phyloP scores from a whole-genome alignment of 2,329 filamentous ascomycete species.

The Fusarium tjaetaba region DNA sequence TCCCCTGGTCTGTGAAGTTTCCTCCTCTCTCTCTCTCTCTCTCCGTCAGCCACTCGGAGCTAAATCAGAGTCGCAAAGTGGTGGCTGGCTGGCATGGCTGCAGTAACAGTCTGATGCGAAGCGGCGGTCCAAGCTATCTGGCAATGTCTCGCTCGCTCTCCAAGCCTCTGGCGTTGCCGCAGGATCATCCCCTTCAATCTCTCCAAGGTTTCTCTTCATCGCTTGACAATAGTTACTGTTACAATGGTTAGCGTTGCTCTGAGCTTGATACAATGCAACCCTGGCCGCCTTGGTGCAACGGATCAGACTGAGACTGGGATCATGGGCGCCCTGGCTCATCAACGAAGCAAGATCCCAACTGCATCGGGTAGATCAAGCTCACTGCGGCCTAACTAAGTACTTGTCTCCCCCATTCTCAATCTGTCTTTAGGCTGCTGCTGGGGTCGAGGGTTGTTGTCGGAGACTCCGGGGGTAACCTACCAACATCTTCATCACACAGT shows the following conservation, averaged over 20 bases:
- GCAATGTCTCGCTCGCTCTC: neutral
- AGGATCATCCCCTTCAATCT: conserved; percentile 36
- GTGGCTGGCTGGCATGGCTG: conserved; percentile 30
- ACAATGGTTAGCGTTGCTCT: conserved; percentile 41
- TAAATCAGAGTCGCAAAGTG: conserved; percentile 27
- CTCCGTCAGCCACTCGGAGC: conserved; percentile 23
- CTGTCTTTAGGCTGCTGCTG: conserved; percentile 14
- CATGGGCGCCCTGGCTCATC: conserved; percentile 20
- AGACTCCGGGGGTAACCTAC: conserved; percentile 61
- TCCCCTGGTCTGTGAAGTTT: conserved; percentile 24
- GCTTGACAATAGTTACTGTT: conserved; percentile 70
- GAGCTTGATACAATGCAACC: conserved; percentile 19
- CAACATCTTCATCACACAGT: conserved; percentile 96
- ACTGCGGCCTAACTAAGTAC: conserved; percentile 22
- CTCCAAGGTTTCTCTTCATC: conserved; percentile 62
- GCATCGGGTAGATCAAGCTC: conserved; percentile 35
- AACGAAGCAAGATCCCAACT: conserved; percentile 36
- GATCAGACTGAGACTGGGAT: conserved; percentile 26
- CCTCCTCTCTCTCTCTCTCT: conserved; percentile 9
- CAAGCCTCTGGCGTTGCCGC: conserved; percentile 35
- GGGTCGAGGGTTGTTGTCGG: conserved; percentile 18
- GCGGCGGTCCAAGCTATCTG: conserved; percentile 34
- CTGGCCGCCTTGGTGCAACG: conserved; percentile 17
- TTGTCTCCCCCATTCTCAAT: conserved; percentile 14
- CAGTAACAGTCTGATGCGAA: conserved; percentile 36